Percentiles rank a stretch among this genome's conserved stretches.
phyloP scores from a whole-genome alignment of 768 basidiomycete genomes.

The Trametes punicea region DNA sequence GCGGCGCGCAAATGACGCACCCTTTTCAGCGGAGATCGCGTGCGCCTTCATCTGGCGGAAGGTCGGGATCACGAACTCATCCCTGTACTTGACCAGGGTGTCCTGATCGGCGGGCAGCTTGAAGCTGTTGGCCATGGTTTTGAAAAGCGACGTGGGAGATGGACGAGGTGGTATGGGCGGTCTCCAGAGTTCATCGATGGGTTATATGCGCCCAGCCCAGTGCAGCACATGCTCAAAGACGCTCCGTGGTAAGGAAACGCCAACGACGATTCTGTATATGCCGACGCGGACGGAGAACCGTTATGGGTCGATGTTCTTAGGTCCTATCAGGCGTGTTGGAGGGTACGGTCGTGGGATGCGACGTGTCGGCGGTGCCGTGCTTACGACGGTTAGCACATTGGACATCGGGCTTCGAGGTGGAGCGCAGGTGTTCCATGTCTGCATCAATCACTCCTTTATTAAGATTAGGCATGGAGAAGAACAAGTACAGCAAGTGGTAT shows the following conservation, averaged over 20 bases:
- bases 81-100: conserved; percentile 23
- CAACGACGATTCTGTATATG: background rate
- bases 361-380: background rate
- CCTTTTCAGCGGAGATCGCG: conserved; percentile 19
- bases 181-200: background rate
- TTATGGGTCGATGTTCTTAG: background rate
- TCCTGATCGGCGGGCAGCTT: conserved; percentile 21
- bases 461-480: background rate
- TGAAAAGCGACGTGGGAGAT: background rate
- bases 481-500: conserved; percentile 11
- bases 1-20: conserved; percentile 11
- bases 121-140: conserved; percentile 6
- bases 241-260: background rate
- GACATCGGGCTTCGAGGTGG: background rate
- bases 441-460: no score
- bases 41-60: conserved; percentile 28
- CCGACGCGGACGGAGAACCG: background rate
- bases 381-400: no score
- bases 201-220: background rate
- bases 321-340: background rate
- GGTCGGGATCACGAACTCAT: conserved; percentile 51
- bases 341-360: background rate
- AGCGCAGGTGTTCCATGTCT: background rate
- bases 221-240: background rate
- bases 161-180: background rate